phyloP scores from a whole-genome alignment of 352 stramenopile genomes.

The Pythium aquatile region DNA sequence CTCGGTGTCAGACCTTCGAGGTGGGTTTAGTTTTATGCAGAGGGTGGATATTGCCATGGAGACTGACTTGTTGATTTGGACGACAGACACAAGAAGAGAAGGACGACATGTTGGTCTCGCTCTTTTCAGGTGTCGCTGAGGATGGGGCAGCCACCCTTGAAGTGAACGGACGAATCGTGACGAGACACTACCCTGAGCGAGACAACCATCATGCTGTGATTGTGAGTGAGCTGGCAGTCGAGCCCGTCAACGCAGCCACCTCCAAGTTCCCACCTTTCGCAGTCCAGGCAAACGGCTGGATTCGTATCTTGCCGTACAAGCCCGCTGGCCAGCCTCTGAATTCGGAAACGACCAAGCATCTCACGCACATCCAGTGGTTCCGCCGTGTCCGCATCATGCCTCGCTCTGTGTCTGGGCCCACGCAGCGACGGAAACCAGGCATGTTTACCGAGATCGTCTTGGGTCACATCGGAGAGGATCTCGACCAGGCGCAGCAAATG shows the following conservation, averaged over 20 bases:
- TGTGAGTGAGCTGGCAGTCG: constrained; percentile 14
- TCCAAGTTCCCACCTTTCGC: neutral
- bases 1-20: constrained; percentile 4
- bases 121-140: neutral
- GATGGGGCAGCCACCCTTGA: neutral
- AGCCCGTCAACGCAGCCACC: neutral
- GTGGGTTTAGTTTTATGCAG: neutral
- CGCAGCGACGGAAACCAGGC: neutral
- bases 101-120: constrained; percentile 8
- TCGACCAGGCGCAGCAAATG: constrained; percentile 12
- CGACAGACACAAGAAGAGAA: constrained; percentile 12
- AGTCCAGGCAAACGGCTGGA: constrained; percentile 16
- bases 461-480: constrained; percentile 5
- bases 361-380: constrained; percentile 18
- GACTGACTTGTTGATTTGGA: neutral
- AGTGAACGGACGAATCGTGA: constrained; percentile 8
- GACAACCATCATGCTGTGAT: neutral
- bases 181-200: constrained; percentile 2
- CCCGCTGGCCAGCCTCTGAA: neutral
- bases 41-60: neutral
- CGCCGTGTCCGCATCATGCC: constrained; percentile 12
- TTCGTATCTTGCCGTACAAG: neutral
- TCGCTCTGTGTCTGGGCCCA: neutral
- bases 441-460: constrained; percentile 10
- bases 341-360: constrained; percentile 4